Evolutionary conservation across 768 basidiomycete species (phyloP), one percentile per base, ranked within the genome.

Genomic region (Cubamyces sp.): DNA sequence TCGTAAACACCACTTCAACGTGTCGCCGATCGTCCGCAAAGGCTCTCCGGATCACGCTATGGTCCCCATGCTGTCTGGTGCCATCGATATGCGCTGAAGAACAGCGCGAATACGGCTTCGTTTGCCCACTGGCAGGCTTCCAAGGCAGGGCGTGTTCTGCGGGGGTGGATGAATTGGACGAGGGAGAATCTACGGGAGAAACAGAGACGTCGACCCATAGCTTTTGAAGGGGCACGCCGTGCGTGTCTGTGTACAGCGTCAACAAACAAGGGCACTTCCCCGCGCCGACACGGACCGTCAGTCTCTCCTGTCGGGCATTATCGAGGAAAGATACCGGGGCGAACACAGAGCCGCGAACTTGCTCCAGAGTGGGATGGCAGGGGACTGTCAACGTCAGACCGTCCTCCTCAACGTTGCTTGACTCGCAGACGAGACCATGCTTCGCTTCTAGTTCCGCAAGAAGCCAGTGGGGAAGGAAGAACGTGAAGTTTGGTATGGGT

Each of bases 381-480:
- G 50, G 50, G 3, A 51, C 50, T 1, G 26, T 51, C 50, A 51
- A 16, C 3, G 28, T 34, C 34, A 34, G 34, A 11, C 34, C 30
- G 16, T n/a, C 50, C 2, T 21, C 50, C 30, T 51, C 50, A 8
- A 21, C 18, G 6, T n/a, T 34, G n/a, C 30, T 18, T 18, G 34
- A 34, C 7, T 30, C 28, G 34, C 50, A 51, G 7, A 51, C 50
- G 16, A 51, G 18, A 21, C 50, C 50, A 19, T 51, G 18, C 30
- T 21, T 30, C 6, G 50, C 5, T n/a, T 34, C 30, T 16, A 51
- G 34, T 11, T 19, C 30, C 4, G 28, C 37, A 11, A 34, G 34
- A n/a, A 37, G 28, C 50, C 50, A 51, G 9, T 51, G 50, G 30
- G 50, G 50, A 14, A 51, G 30, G 50, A 37, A 12, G 34, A 51